These are phyloP conservation scores for Halenospora varia DNA, from an alignment of 495 filamentous ascomycete genomes.

Conservation along the genomic window DNA sequence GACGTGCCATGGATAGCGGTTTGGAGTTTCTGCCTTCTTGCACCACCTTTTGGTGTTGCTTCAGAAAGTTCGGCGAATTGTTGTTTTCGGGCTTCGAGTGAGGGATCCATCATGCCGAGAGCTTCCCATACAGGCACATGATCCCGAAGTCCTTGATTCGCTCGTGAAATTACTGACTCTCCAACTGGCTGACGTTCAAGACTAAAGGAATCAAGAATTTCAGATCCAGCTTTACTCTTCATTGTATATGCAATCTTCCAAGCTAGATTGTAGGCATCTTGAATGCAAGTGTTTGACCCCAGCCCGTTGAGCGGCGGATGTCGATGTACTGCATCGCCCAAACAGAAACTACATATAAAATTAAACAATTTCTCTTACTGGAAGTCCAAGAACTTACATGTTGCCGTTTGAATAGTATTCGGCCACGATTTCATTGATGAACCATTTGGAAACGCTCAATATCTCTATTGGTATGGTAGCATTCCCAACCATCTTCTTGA, in stretches of 20 bases:
- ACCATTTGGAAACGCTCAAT: slow-evolving; percentile 43
- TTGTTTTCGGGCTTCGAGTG: slow-evolving; percentile 28
- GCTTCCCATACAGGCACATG: slow-evolving; percentile 41
- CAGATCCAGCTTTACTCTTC: slow-evolving; percentile 32
- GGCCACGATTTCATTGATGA: slow-evolving; percentile 48
- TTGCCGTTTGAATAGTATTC: slow-evolving; percentile 30
- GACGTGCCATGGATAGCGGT: slow-evolving; percentile 35
- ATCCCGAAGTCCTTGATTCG: slow-evolving; percentile 44
- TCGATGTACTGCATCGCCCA: slow-evolving; percentile 49
- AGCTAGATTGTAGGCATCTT: slow-evolving; percentile 52
- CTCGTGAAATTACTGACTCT: slow-evolving; percentile 38
- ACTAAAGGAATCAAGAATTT: slow-evolving; percentile 45
- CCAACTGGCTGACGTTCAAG: slow-evolving; percentile 48
- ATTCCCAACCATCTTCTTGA: slow-evolving; percentile 45
- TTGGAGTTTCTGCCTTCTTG: slow-evolving; percentile 31
- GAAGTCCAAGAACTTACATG: slow-evolving; percentile 5
- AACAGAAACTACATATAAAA: slow-evolving; percentile 32
- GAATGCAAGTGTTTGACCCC: slow-evolving; percentile 50
- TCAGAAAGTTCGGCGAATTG: slow-evolving; percentile 31
- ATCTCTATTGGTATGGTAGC: slow-evolving; percentile 39
- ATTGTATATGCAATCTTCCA: slow-evolving; percentile 52
- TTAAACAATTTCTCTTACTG: neutral
- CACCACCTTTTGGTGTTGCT: slow-evolving; percentile 30
- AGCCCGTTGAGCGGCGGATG: slow-evolving; percentile 49
- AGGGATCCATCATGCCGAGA: slow-evolving; percentile 35